Evolutionary conservation across 2,329 filamentous ascomycete species (phyloP).

Genomic region (Macroventuria anomochaeta): DNA sequence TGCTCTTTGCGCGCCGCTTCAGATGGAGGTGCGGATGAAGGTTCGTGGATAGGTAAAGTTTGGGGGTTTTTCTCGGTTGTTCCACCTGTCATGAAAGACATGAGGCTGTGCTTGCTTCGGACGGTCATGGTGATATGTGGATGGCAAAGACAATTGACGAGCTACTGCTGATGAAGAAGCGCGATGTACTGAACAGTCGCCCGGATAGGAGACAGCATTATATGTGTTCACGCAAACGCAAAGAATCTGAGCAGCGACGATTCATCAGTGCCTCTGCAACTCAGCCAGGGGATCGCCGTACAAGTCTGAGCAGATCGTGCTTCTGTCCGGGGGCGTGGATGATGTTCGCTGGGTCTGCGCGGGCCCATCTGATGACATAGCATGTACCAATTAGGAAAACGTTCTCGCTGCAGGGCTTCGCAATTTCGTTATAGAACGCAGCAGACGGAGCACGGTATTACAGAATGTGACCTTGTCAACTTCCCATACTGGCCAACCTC

Average conservation of each 20-base stretch:
- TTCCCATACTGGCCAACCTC: neutral
- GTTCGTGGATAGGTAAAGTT: slow-evolving; percentile 22
- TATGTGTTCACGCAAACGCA: slow-evolving; percentile 16
- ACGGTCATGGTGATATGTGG: slow-evolving; percentile 8
- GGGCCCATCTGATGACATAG: slow-evolving; percentile 17
- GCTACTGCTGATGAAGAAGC: neutral
- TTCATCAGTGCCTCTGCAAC: slow-evolving; percentile 11
- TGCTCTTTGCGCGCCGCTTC: slow-evolving; percentile 9
- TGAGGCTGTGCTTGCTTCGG: slow-evolving; percentile 18
- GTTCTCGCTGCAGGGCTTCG: slow-evolving; percentile 13
- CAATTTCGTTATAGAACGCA: slow-evolving; percentile 17
- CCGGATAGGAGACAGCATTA: slow-evolving; percentile 9
- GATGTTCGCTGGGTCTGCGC: slow-evolving; percentile 10
- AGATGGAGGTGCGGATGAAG: slow-evolving; percentile 12
- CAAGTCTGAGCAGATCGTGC: slow-evolving; percentile 15
- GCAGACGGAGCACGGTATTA: slow-evolving; percentile 6
- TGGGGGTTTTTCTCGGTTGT: slow-evolving; percentile 14
- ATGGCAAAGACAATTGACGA: neutral
- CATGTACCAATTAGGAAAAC: slow-evolving; percentile 10
- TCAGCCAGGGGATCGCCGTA: slow-evolving; percentile 13
- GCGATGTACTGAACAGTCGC: neutral
- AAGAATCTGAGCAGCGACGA: slow-evolving; percentile 6
- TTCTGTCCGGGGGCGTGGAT: slow-evolving; percentile 4
- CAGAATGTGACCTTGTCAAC: slow-evolving; percentile 9
- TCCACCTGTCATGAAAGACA: slow-evolving; percentile 17